Base-by-base conservation (phyloP, 2,329 filamentous ascomycete species). In the Bipolaris oryzae region DNA sequence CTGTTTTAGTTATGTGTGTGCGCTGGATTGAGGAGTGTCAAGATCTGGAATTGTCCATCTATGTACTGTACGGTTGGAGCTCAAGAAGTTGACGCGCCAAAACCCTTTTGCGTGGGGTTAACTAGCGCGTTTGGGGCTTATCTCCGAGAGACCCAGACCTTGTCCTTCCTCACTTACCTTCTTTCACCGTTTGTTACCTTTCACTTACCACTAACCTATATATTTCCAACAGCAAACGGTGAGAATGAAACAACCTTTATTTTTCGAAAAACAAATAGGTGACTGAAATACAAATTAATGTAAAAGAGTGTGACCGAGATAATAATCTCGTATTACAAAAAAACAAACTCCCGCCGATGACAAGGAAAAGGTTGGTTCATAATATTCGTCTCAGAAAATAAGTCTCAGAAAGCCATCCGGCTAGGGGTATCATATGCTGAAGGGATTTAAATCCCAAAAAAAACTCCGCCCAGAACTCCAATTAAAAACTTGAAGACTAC, bases 81-180 rank as follows among this genome's bases (percentile, higher is more conserved):
- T 41, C 23, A 21, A 5, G 4, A 43, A 34, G 41, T 28, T 49
- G 56, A 62, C 60, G 53, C 57, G 55, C 39, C 13, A 42, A 66
- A 62, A 13, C 3, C 28, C 59, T 43, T 67, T 67, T 66, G 58
- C 58, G 35, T 55, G 64, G 67, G 41, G 58, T 66, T 67, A 58
- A 55, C 31, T 69, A 67, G 66, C 58, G 64, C 28, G 47, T 6
- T 6, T 53, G 44, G 18, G 25, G 37, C 34, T 63, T 68, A 67
- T 13, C 42, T 50, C 65, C 49, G 31, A 13, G 18, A 47, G 20
- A 28, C 25, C 25, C 25, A 11, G 28, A 39, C 35, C 46, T 23
- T 34, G 46, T 51, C 10, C n/a, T 25, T 43, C 39, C 10, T 31
- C 28, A 31, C 28, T 41, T 20, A 20, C 9, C 35, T 38, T 38